These are phyloP conservation scores for Cunninghamia lanceolata DNA, from an alignment of 75 land plant species.

Conservation along the genomic window DNA sequence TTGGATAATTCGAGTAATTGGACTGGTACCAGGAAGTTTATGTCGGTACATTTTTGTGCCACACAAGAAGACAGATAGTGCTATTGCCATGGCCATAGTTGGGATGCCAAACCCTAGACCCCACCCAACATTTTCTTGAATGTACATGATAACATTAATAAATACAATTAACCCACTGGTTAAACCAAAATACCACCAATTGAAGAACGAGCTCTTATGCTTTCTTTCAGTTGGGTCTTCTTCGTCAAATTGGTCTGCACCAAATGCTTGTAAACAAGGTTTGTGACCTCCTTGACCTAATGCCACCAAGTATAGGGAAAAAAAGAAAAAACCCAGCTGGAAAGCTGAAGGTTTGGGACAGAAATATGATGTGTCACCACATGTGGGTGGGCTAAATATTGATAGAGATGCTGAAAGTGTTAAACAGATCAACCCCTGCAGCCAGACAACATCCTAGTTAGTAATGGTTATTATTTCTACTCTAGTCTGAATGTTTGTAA, in stretches of 20 bases:
- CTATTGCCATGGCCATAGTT: conserved; percentile 27
- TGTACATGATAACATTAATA: conserved; percentile 8
- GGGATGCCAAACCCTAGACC: conserved; percentile 25
- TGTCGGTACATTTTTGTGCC: conserved; percentile 16
- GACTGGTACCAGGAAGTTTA: conserved; percentile 24
- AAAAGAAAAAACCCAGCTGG: conserved; percentile 35
- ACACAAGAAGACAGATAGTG: conserved; percentile 16
- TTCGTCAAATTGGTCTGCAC: conserved; percentile 31
- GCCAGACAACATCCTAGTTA: background rate
- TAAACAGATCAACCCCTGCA: conserved; percentile 42
- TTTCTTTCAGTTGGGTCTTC: background rate
- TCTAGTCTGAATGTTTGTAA: background rate
- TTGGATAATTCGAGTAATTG: conserved; percentile 30
- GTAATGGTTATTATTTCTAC: background rate
- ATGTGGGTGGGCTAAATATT: conserved; percentile 11
- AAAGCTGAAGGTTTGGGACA: conserved; percentile 13
- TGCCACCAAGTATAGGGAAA: conserved; percentile 29
- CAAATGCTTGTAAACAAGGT: conserved; percentile 27
- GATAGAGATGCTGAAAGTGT: conserved; percentile 36
- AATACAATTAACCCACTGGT: conserved; percentile 7
- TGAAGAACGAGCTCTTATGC: conserved; percentile 24
- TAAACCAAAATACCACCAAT: conserved; percentile 35
- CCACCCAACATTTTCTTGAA: conserved; percentile 31
- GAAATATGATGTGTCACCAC: background rate
- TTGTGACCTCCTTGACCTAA: conserved; percentile 27